Conservation (phyloP, 2,329 filamentous ascomycete species). For the Claviceps sp. region DNA sequence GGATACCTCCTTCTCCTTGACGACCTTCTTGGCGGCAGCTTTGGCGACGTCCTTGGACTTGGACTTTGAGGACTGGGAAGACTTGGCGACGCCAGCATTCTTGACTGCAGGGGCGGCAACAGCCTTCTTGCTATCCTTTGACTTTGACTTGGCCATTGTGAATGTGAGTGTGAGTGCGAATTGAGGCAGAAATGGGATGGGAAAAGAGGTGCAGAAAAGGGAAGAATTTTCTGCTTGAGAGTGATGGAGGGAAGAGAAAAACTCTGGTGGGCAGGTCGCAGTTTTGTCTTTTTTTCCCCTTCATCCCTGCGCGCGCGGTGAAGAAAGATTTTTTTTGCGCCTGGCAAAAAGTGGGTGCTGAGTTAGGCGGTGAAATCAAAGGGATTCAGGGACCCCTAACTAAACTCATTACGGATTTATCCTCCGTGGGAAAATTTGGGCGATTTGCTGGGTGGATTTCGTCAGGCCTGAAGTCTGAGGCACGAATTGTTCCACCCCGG, state of each 20-base stretch:
- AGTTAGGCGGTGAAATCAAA: constrained; percentile 21
- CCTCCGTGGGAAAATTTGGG: no score
- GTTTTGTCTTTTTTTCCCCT: constrained; percentile 10
- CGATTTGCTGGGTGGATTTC: no score
- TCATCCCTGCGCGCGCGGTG: constrained; percentile 6
- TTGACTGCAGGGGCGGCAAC: constrained; percentile 47
- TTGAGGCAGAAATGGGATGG: not conserved
- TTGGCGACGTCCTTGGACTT: constrained; percentile 58
- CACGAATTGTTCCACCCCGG: not conserved
- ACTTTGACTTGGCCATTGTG: constrained; percentile 54
- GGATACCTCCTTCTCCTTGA: constrained; percentile 27
- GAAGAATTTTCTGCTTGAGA: not conserved
- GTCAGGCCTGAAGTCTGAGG: constrained; percentile 16
- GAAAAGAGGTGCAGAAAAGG: not conserved
- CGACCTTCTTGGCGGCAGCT: constrained; percentile 38
- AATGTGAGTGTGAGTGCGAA: not conserved
- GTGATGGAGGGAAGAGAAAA: constrained; percentile 1
- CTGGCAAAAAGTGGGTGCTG: constrained; percentile 20
- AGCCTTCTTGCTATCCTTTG: constrained; percentile 37
- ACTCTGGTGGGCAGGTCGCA: constrained; percentile 1
- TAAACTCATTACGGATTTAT: no score
- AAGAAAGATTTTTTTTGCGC: constrained; percentile 16
- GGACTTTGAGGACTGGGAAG: constrained; percentile 48
- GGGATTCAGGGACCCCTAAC: no score
- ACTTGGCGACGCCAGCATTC: constrained; percentile 54